Percentiles rank a stretch among this genome's conserved stretches.
Evolutionary conservation across 148 eudicot genomes (phyloP).

Genomic region (Salicornia ramosissima): DNA sequence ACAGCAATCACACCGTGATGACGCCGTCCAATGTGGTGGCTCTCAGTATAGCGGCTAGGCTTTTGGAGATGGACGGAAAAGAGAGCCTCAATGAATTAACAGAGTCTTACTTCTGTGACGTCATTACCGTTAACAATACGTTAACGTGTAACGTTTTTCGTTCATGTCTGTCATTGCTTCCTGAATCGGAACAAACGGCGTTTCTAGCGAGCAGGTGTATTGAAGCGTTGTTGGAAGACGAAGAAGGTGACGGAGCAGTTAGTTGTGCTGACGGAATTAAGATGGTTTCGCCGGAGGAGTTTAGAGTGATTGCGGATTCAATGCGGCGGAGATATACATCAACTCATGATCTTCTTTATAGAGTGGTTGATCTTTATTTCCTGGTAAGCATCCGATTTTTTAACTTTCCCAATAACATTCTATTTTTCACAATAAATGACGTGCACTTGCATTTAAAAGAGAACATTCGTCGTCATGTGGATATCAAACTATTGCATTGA

Average conservation of each 20-base stretch:
- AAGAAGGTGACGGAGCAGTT: constrained; percentile 28
- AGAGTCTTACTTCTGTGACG: constrained; percentile 55
- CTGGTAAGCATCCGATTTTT: constrained; percentile 55
- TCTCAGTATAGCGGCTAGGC: constrained; percentile 52
- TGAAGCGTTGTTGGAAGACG: constrained; percentile 46
- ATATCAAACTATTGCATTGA: no score
- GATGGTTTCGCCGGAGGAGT: constrained; percentile 37
- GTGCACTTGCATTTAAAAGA: no score
- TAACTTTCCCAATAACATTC: no score
- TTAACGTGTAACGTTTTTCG: constrained; percentile 39
- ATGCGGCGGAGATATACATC: constrained; percentile 41
- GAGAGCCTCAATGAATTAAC: constrained; percentile 45
- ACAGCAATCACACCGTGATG: constrained; percentile 41
- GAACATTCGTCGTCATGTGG: no score
- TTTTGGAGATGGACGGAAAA: constrained; percentile 38
- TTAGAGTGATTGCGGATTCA: constrained; percentile 44
- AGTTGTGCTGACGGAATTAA: constrained; percentile 47
- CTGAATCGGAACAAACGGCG: constrained; percentile 66
- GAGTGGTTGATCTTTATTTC: constrained; percentile 66
- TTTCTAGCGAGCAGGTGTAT: constrained; percentile 59
- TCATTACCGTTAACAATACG: constrained; percentile 39
- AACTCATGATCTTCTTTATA: constrained; percentile 61
- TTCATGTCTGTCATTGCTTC: constrained; percentile 51
- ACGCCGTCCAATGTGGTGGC: constrained; percentile 67
- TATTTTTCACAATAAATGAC: no score